These are phyloP conservation scores for Botrytis fragariae DNA, from an alignment of 2,329 filamentous ascomycete species.

Conservation along the genomic window DNA sequence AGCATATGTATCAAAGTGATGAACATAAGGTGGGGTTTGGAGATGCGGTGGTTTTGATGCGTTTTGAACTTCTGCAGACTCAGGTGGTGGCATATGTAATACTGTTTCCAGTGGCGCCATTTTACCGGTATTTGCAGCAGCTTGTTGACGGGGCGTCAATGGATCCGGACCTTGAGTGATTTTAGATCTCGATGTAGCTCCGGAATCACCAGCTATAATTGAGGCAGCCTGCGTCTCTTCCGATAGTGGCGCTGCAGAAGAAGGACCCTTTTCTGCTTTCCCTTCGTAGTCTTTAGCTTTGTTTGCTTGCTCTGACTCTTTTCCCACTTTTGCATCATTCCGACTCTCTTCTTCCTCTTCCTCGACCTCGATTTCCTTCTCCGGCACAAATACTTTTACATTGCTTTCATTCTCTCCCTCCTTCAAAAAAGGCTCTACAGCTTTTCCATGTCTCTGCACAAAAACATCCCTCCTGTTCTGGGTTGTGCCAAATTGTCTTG, in stretches of 20 bases:
- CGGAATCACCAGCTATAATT: slow-evolving; percentile 30
- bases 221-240: slow-evolving; percentile 33
- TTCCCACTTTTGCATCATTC: slow-evolving; percentile 6
- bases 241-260: slow-evolving; percentile 30
- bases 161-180: slow-evolving; percentile 17
- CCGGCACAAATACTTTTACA: slow-evolving; percentile 23
- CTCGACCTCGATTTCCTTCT: slow-evolving; percentile 21
- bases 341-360: slow-evolving; percentile 21
- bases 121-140: slow-evolving; percentile 38
- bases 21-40: slow-evolving; percentile 75
- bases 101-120: slow-evolving; percentile 52
- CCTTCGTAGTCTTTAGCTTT: slow-evolving; percentile 4
- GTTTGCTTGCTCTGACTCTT: slow-evolving; percentile 11
- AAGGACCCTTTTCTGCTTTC: slow-evolving; percentile 17
- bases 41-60: slow-evolving; percentile 62
- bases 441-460: slow-evolving; percentile 58
- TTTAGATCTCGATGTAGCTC: neutral
- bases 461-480: slow-evolving; percentile 45
- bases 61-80: slow-evolving; percentile 39
- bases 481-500: slow-evolving; percentile 42
- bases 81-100: slow-evolving; percentile 46
- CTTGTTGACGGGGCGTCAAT: slow-evolving; percentile 28
- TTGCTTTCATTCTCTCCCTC: slow-evolving; percentile 35
- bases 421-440: slow-evolving; percentile 51
- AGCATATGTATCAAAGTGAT: slow-evolving; percentile 94